Evolutionary conservation across 768 basidiomycete species (phyloP).

Genomic region (Boletus rufocinnamomeus): DNA sequence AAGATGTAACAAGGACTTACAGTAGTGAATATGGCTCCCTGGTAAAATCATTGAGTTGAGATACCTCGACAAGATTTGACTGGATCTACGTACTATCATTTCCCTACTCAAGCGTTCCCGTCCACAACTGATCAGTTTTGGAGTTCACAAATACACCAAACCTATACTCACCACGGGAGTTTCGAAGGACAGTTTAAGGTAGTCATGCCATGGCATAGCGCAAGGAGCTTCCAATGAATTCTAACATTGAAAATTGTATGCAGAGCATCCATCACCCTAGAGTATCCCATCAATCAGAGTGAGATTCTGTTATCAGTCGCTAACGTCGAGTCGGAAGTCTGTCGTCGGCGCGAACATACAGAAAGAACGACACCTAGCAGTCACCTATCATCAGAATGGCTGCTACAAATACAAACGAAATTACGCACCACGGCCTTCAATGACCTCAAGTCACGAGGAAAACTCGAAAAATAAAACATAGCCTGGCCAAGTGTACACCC

Average conservation of each 20-base stretch:
- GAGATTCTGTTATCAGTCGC: background rate
- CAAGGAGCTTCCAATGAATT: constrained; percentile 1
- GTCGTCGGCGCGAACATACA: constrained; percentile 7
- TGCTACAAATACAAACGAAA: background rate
- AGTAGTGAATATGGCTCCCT: background rate
- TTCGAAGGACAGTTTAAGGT: background rate
- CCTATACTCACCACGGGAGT: constrained; percentile 5
- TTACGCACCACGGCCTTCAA: constrained; percentile 11
- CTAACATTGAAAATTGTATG: background rate
- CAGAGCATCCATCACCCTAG: constrained; percentile 5
- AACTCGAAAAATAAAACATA: constrained; percentile 11
- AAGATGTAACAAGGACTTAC: background rate
- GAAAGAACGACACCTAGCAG: constrained; percentile 1
- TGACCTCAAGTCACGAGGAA: constrained; percentile 7
- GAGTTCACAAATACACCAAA: background rate
- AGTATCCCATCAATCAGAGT: background rate
- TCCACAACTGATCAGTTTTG: background rate
- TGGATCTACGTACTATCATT: constrained; percentile 1
- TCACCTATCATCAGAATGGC: background rate
- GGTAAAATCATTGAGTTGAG: background rate
- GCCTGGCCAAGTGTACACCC: constrained; percentile 16
- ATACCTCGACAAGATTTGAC: background rate
- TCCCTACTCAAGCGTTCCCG: background rate
- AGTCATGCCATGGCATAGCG: background rate
- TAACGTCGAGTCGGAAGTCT: no score